These are phyloP conservation scores for Vigna hirtella DNA, from an alignment of 306 rosid genomes.

Conservation along the genomic window DNA sequence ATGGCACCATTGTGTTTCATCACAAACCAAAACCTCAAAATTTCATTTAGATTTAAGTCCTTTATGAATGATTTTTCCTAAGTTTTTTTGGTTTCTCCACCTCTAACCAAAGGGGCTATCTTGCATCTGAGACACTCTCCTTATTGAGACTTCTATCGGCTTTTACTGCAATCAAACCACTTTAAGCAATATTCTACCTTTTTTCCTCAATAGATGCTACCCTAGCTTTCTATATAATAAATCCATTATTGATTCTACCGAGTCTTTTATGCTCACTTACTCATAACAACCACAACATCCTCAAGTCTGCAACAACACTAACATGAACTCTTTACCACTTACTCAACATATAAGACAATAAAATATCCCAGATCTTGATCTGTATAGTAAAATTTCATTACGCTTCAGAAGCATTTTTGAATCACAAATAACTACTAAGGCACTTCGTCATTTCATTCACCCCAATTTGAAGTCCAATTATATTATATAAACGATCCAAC, in stretches of 20 bases:
- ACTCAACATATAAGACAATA: neutral
- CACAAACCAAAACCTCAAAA: neutral
- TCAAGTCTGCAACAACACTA: neutral
- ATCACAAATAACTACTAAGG: neutral
- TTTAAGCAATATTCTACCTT: neutral
- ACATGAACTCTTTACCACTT: neutral
- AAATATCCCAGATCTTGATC: neutral
- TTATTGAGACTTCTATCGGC: neutral
- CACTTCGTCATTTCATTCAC: neutral
- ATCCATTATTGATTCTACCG: neutral
- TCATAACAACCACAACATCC: neutral
- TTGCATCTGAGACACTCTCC: neutral
- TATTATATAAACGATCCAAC: neutral
- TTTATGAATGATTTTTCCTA: neutral
- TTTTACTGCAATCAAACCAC: neutral
- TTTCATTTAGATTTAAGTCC: neutral
- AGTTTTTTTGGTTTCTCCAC: neutral
- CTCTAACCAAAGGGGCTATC: neutral
- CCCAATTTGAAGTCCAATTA: neutral
- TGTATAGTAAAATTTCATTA: neutral
- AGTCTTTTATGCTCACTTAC: neutral
- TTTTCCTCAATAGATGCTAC: neutral
- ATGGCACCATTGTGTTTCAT: neutral
- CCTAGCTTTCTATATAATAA: neutral
- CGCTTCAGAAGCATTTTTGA: constrained; percentile 4